A percentile compares a stretch with the other conserved stretches of the same genome.
phyloP scores from a whole-genome alignment of 495 filamentous ascomycete genomes.

The Chlorociboria aeruginascens region DNA sequence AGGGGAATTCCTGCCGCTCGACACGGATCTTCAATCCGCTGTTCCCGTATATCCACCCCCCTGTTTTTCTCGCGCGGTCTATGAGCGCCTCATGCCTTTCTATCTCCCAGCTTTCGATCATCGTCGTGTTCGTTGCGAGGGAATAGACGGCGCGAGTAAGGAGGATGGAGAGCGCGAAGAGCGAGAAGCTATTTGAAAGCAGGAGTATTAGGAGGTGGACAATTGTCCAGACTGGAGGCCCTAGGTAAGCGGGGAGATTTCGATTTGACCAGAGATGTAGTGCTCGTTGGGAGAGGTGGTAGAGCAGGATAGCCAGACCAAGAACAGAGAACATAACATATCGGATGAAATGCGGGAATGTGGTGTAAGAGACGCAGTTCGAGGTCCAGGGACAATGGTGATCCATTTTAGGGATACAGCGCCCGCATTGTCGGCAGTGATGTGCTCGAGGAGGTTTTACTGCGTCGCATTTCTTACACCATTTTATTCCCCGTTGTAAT shows the following conservation, averaged over 20 bases:
- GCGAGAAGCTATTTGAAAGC: constrained; percentile 45
- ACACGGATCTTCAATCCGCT: constrained; percentile 41
- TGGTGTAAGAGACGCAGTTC: constrained; percentile 86
- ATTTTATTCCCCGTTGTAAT: constrained; percentile 30
- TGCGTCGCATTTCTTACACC: constrained; percentile 80
- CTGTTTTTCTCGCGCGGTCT: constrained; percentile 40
- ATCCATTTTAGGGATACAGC: constrained; percentile 95
- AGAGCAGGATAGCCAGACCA: constrained; percentile 44
- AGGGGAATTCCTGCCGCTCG: constrained; percentile 70
- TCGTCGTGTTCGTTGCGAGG: constrained; percentile 46
- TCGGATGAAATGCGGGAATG: constrained; percentile 62
- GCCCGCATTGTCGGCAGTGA: constrained; percentile 79
- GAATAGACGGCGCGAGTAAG: constrained; percentile 33
- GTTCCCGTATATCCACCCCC: constrained; percentile 48
- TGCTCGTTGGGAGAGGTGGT: constrained; percentile 41
- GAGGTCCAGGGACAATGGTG: constrained; percentile 96
- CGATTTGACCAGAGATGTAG: constrained; percentile 53
- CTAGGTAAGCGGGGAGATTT: constrained; percentile 69
- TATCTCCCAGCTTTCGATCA: constrained; percentile 90
- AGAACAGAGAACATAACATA: constrained; percentile 53
- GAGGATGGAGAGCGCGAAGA: constrained; percentile 55
- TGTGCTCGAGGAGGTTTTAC: constrained; percentile 81
- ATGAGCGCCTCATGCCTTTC: constrained; percentile 73
- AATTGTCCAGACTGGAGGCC: constrained; percentile 53
- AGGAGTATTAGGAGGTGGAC: constrained; percentile 53